Conservation (phyloP, 352 stramenopile species). For the Phytophthora ramorum region DNA sequence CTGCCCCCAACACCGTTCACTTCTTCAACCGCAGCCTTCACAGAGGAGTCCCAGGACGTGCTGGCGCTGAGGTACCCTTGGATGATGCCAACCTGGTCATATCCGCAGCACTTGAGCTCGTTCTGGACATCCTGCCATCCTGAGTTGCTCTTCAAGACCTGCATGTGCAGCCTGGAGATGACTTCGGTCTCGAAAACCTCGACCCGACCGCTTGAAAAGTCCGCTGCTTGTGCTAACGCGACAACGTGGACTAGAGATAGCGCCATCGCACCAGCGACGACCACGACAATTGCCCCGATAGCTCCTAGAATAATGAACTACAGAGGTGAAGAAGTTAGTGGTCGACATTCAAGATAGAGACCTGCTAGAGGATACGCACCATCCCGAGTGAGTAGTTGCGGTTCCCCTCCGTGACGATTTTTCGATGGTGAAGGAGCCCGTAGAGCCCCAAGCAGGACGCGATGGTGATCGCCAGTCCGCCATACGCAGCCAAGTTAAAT, state of each 20-base stretch:
- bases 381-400: slow-evolving; percentile 68
- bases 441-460: slow-evolving; percentile 54
- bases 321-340: background rate
- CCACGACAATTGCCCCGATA: slow-evolving; percentile 46
- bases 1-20: slow-evolving; percentile 48
- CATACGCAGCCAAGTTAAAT: slow-evolving; percentile 64
- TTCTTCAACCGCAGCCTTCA: slow-evolving; percentile 41
- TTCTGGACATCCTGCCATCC: slow-evolving; percentile 59
- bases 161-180: slow-evolving; percentile 46
- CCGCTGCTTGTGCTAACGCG: slow-evolving; percentile 33
- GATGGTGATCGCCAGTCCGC: slow-evolving; percentile 48
- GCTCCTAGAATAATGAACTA: slow-evolving; percentile 63
- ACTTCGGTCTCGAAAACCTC: slow-evolving; percentile 54
- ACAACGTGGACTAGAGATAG: slow-evolving; percentile 52
- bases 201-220: slow-evolving; percentile 47
- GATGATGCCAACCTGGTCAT: slow-evolving; percentile 29
- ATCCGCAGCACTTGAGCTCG: slow-evolving; percentile 64
- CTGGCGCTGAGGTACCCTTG: slow-evolving; percentile 24
- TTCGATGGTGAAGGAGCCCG: slow-evolving; percentile 58
- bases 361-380: slow-evolving; percentile 28
- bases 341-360: background rate
- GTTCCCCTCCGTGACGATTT: slow-evolving; percentile 54
- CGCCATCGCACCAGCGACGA: slow-evolving; percentile 55
- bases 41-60: slow-evolving; percentile 39
- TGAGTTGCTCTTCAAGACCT: slow-evolving; percentile 33